Conservation (phyloP, 352 stramenopile genomes). For the Pythium vanterpoolii region DNA sequence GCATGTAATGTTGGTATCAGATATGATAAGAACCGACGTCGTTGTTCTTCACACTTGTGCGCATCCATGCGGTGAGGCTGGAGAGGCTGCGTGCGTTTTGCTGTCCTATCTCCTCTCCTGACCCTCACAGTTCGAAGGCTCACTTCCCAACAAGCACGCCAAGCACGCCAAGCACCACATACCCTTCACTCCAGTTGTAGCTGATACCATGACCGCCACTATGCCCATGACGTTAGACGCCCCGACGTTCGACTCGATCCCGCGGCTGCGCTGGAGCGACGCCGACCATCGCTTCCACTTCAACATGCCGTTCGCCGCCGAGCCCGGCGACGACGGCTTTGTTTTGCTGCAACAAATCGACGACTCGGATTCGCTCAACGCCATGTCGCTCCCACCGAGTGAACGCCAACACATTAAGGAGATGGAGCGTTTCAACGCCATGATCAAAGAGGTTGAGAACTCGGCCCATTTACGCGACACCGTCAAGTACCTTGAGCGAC, state of each 20-base stretch:
- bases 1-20: background rate
- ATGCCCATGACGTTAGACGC: constrained; percentile 46
- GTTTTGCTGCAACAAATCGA: constrained; percentile 72
- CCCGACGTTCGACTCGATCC: constrained; percentile 56
- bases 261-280: constrained; percentile 65
- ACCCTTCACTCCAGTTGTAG: background rate
- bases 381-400: constrained; percentile 36
- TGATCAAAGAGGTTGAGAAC: constrained; percentile 74
- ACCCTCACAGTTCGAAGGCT: background rate
- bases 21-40: constrained; percentile 9
- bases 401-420: constrained; percentile 64
- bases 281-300: constrained; percentile 79
- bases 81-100: background rate
- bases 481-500: constrained; percentile 54
- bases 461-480: constrained; percentile 57
- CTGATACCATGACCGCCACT: constrained; percentile 30
- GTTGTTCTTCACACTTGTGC: constrained; percentile 4
- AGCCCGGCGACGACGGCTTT: constrained; percentile 60
- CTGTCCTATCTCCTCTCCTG: background rate
- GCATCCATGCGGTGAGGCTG: constrained; percentile 9
- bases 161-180: background rate
- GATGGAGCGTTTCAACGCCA: constrained; percentile 71
- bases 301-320: constrained; percentile 55
- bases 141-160: constrained; percentile 5
- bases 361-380: constrained; percentile 42